Percentiles rank a stretch among this genome's conserved stretches.
Evolutionary conservation across 2,329 filamentous ascomycete species (phyloP).

Genomic region (Fusarium domesticum): DNA sequence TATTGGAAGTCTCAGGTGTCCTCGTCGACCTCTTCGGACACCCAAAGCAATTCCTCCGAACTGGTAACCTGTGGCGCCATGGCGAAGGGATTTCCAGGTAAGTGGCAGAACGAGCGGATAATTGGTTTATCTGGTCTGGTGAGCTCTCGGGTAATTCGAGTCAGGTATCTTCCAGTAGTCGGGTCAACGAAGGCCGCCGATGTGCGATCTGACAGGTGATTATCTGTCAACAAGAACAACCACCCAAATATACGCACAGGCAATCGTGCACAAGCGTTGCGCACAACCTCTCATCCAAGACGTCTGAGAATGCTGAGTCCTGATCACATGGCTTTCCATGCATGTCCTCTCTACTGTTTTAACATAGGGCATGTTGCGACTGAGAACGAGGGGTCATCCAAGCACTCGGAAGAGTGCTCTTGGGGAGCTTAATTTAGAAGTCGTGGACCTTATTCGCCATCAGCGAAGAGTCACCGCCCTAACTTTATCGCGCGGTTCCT

Average conservation of each 20-base stretch:
- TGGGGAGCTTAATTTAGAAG: too few species aligned
- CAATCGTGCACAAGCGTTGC: too few species aligned
- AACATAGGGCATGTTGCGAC: not conserved
- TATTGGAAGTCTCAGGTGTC: constrained; percentile 18
- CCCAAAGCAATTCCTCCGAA: constrained; percentile 12
- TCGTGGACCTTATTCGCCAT: too few species aligned
- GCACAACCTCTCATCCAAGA: too few species aligned
- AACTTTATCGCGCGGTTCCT: too few species aligned
- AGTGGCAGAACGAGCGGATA: not conserved
- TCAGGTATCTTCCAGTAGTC: not conserved
- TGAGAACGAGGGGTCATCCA: not conserved
- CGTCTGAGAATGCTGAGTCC: not conserved
- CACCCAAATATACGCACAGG: too few species aligned
- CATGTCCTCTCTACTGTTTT: not conserved
- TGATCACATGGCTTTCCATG: not conserved
- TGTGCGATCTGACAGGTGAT: not conserved
- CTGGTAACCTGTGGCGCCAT: constrained; percentile 7
- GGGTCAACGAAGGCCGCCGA: not conserved
- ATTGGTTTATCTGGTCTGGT: not conserved
- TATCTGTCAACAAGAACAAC: not conserved
- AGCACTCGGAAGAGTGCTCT: too few species aligned
- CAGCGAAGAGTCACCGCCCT: too few species aligned
- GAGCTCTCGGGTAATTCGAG: not conserved
- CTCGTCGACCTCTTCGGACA: constrained; percentile 13
- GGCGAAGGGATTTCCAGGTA: not conserved